A percentile compares a stretch with the other conserved stretches of the same genome.
Evolutionary conservation across 768 basidiomycete genomes (phyloP).

Genomic region (Russula lepida): DNA sequence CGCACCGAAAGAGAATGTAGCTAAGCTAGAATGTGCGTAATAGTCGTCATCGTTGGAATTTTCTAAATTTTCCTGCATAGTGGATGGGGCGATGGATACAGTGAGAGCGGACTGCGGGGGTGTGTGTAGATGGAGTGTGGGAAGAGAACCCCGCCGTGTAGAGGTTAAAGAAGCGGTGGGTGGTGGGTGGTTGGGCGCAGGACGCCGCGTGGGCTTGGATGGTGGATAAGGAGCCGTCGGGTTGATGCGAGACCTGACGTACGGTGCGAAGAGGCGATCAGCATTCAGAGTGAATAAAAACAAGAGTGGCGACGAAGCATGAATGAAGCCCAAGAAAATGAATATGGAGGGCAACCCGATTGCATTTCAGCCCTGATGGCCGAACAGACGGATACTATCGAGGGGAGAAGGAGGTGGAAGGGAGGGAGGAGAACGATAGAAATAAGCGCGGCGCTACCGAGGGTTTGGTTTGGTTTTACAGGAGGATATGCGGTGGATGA

Average conservation of each 20-base stretch:
- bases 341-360: not conserved
- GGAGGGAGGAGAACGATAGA: not conserved
- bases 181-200: constrained; percentile 17
- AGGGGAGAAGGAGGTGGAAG: not conserved
- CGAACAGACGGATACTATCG: not conserved
- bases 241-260: constrained; percentile 12
- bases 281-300: constrained; percentile 4
- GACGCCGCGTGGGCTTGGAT: constrained; percentile 21
- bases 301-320: not conserved
- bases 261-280: not conserved
- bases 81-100: constrained; percentile 16
- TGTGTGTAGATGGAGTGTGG: constrained; percentile 24
- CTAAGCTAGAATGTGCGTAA: constrained; percentile 32
- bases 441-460: constrained; percentile 18
- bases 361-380: not conserved
- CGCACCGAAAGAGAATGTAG: constrained; percentile 37
- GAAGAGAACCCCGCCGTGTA: constrained; percentile 25
- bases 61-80: constrained; percentile 22
- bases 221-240: constrained; percentile 21
- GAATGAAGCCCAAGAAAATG: not conserved
- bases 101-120: constrained; percentile 19
- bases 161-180: constrained; percentile 24
- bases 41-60: constrained; percentile 20
- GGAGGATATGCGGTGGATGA: not conserved
- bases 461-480: constrained; percentile 7